Evolutionary conservation across 148 eudicot species (phyloP), one percentile per base, ranked within the genome.

Genomic region (Talinum fruticosum): DNA sequence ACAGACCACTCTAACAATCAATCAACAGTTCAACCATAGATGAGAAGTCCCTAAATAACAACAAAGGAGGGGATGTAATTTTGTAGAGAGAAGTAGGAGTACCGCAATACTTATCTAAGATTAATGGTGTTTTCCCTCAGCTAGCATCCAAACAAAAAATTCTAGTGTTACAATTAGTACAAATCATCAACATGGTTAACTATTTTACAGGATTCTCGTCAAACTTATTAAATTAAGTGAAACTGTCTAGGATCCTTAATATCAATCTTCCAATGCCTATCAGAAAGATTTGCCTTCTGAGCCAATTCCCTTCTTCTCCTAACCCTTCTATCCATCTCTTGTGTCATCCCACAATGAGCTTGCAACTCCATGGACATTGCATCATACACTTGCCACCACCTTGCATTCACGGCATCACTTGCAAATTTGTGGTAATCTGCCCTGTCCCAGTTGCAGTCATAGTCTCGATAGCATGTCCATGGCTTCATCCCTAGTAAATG

Each of bases 401-500:
- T 75, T 49, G 36, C 72, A 62, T 90, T 89, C n/a, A 82, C 88
- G 6, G 76, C 82, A 33, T 92, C 87, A 66, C 90, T 92, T 5
- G 94, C 92, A 76, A 62, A 90, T 0, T 14, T 3, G 0, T 81
- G 85, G n/a, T 66, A 75, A 18, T 66, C 74, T 36, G 4, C 2
- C 36, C 54, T 69, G 32, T 92, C 97, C 97, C 97, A 92, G 51
- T 92, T 92, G 57, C 97, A 92, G 74, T 92, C 97, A 72, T 85
- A 86, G 59, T 87, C 92, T 59, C 79, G 75, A 45, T 87, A 84
- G 38, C 97, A 92, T 82, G 71, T 44, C 97, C 97, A 92, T 15
- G 97, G 97, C 84, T 92, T 92, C 76, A 87, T 12, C 24, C 97
- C 97, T 21, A 91, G 72, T 82, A 82, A 92, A 81, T 92, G 97